Evolutionary conservation across 1,139 yeast genomes (phyloP), one percentile per base, ranked within the genome.

Genomic region (Suhomyces choctaworum): DNA sequence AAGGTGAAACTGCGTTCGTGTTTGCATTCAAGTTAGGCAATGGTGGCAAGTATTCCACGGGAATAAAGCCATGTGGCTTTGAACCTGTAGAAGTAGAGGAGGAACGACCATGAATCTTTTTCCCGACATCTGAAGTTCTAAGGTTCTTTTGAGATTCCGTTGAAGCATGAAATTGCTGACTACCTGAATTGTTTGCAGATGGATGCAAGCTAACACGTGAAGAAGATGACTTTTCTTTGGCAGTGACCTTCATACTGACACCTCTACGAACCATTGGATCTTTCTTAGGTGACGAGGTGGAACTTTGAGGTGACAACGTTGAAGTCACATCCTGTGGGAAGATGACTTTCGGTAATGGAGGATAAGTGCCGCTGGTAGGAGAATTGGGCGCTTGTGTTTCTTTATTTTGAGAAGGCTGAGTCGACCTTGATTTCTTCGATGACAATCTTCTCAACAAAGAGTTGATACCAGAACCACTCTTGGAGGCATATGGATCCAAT

Each of bases 191-290:
- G 54, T 36, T 50, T 52, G 38, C 47, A 41, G 44, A 55, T 39
- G 37, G 48, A 40, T 27, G 46, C 36, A 58, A 48, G 31, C 55
- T 51, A 16, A 54, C 43, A 38, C 62, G 44, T 38, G 73, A 48
- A 38, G 50, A 45, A 3, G 70, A 60, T 7, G 64, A 61, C 44
- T 56, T 69, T 47, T 77, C 82, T 48, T 72, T 76, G n/a, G 79
- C 76, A 1, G 82, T 77, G 11, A 77, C 74, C 54, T 75, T 77
- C 76, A 77, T 70, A 55, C 79, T 73, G 10, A 77, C 80, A 46
- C 80, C 81, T 53, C 82, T 76, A 48, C 80, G 80, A 33, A 76
- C 75, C 65, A 73, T 56, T 38, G 76, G 76, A 43, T 70, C 76
- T n/a, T 40, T 51, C 45, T 48, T 56, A 12, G 46, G 26, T 8